Percentiles rank a stretch among this genome's conserved stretches.
phyloP scores from a whole-genome alignment of 1,284 basidiomycete genomes.

The Porodaedalea pini region DNA sequence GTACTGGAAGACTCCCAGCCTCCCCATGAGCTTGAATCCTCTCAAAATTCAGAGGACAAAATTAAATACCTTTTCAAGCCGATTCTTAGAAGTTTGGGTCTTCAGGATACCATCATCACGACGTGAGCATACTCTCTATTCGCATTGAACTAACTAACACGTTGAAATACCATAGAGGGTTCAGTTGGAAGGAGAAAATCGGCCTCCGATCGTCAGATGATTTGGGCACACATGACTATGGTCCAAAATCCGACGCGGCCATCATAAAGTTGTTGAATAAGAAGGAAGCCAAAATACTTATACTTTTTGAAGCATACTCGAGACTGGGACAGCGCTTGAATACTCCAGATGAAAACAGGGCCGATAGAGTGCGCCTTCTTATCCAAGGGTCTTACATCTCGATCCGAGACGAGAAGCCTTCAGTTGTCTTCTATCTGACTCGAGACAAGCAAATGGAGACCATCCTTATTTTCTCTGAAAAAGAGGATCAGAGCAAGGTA shows the following conservation, averaged over 20 bases:
- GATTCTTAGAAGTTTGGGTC: not conserved
- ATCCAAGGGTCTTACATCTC: conserved; percentile 9
- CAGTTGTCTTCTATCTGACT: conserved; percentile 5
- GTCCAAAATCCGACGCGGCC: conserved; percentile 4
- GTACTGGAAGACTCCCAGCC: not conserved
- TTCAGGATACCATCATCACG: conserved; percentile 3
- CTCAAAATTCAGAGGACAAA: conserved; percentile 7
- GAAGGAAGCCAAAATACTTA: conserved; percentile 1
- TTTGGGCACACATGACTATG: conserved; percentile 2
- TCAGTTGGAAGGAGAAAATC: conserved; percentile 7
- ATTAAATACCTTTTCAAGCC: conserved; percentile 6
- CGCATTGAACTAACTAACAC: not conserved
- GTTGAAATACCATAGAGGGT: not conserved
- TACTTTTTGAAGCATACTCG: conserved; percentile 7
- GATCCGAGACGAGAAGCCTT: not conserved
- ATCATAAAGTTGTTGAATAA: not conserved
- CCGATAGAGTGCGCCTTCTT: conserved; percentile 6
- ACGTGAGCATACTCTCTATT: not conserved
- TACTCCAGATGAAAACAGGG: conserved; percentile 7
- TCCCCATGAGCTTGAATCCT: conserved; percentile 5
- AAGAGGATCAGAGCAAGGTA: not conserved
- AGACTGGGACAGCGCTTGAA: conserved; percentile 2
- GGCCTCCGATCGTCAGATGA: conserved; percentile 1
- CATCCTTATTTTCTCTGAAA: conserved; percentile 5
- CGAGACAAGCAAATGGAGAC: conserved; percentile 7